Base-by-base conservation (phyloP, 106 monocot species). In the Phalaenopsis equestris region DNA sequence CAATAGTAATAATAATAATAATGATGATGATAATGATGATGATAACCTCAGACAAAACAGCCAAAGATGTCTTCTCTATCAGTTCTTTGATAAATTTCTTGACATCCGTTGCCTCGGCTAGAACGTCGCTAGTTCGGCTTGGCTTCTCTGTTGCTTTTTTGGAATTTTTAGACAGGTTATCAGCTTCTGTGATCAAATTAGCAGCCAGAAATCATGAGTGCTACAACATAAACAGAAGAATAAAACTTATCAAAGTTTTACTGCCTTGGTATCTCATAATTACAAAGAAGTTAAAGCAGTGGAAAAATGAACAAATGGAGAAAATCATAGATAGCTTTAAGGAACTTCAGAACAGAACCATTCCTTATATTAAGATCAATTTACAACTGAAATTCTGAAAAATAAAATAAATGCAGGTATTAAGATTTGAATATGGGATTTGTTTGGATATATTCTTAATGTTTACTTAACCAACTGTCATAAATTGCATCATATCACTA, bases 41-140 rank as follows among this genome's bases (percentile, higher is more conserved):
- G 41, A 75, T 57, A 61, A 91, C 95, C 92, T 96, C 93, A 17
- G 81, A 73, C 12, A 91, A 39, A 81, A 93, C 82, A 30, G 80
- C 86, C 65, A 80, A 39, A 76, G 88, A 78, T 42, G 84, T 84
- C 75, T 90, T 93, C 41, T 86, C 72, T 84, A 96, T 84, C 15
- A 96, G 75, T 81, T 93, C 91, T 37, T 93, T 85, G 10, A 93
- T 87, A 49, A 93, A 83, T 56, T 87, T 87, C 16, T 77, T 77
- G 41, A 93, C 88, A 87, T 91, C 81, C 1, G 84, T 80, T 75
- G 82, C 78, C 56, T 78, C 78, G 76, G 77, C 76, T 42, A 78
- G 70, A 37, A 87, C 37, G 75, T 83, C 56, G 55, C 42, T 17
- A 39, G 46, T 87, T 75, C 42, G 84, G 47, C 79, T 24, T 24